A percentile compares a stretch with the other conserved stretches of the same genome.
Evolutionary conservation across 2,329 filamentous ascomycete genomes (phyloP).

Genomic region (Ilyonectria destructans): DNA sequence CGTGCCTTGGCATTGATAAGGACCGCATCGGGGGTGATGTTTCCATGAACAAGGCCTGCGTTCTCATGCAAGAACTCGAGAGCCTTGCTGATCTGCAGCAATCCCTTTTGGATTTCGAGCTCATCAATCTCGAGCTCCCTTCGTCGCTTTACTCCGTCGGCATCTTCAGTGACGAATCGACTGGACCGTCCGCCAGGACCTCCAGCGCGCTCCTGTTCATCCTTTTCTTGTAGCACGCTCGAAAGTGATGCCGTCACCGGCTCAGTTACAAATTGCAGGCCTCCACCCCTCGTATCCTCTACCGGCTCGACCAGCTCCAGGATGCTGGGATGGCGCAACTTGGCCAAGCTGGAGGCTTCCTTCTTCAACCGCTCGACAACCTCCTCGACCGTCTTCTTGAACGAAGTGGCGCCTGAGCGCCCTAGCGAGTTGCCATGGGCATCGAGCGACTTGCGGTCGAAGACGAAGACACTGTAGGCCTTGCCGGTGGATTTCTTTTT

Average conservation of each 20-base stretch:
- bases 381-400: slow-evolving; percentile 89
- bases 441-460: slow-evolving; percentile 91
- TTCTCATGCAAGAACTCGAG: slow-evolving; percentile 97
- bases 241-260: slow-evolving; percentile 91
- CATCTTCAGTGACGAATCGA: slow-evolving; percentile 86
- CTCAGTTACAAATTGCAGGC: slow-evolving; percentile 96
- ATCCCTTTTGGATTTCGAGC: slow-evolving; percentile 95
- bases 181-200: slow-evolving; percentile 81
- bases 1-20: slow-evolving; percentile 92
- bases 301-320: slow-evolving; percentile 95
- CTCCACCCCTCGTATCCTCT: slow-evolving; percentile 92
- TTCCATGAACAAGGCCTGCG: slow-evolving; percentile 93
- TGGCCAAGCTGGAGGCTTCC: slow-evolving; percentile 90
- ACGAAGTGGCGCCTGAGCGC: slow-evolving; percentile 69
- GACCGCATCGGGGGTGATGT: slow-evolving; percentile 93
- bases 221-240: slow-evolving; percentile 87
- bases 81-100: slow-evolving; percentile 93
- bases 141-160: slow-evolving; percentile 80
- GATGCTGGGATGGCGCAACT: slow-evolving; percentile 91
- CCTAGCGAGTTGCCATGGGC: slow-evolving; percentile 61
- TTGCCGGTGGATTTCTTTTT: slow-evolving; percentile 97
- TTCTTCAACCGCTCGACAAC: slow-evolving; percentile 92
- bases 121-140: slow-evolving; percentile 95
- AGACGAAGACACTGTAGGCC: slow-evolving; percentile 91
- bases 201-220: slow-evolving; percentile 83